Conservation (phyloP, 2,329 filamentous ascomycete genomes). For the Aphanocladium album region DNA sequence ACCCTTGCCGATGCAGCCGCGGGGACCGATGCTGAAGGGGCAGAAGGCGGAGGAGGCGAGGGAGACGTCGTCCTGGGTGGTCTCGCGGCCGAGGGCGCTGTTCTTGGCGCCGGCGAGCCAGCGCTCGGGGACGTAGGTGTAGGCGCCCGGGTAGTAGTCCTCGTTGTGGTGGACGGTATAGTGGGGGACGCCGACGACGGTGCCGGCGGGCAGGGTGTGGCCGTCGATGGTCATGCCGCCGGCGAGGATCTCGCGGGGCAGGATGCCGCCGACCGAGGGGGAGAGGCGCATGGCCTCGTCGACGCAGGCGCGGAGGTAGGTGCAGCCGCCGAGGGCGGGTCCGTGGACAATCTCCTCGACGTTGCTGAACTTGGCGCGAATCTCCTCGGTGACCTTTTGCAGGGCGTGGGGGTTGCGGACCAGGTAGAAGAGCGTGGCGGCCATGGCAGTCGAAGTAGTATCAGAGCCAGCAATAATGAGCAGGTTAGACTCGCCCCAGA, state of each 20-base stretch:
- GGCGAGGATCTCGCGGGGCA: slow-evolving; percentile 53
- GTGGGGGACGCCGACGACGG: slow-evolving; percentile 59
- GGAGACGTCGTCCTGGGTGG: slow-evolving; percentile 46
- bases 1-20: slow-evolving; percentile 68
- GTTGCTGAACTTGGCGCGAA: slow-evolving; percentile 45
- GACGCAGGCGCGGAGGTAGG: slow-evolving; percentile 59
- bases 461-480: slow-evolving; percentile 69
- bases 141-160: slow-evolving; percentile 56
- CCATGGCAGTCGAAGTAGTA: slow-evolving; percentile 65
- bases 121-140: slow-evolving; percentile 57
- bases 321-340: slow-evolving; percentile 41
- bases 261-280: slow-evolving; percentile 54
- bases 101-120: slow-evolving; percentile 52
- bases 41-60: slow-evolving; percentile 65
- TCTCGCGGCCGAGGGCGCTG: slow-evolving; percentile 29
- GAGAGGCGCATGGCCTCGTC: slow-evolving; percentile 62
- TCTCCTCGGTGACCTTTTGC: slow-evolving; percentile 42
- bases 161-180: slow-evolving; percentile 66
- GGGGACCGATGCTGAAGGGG: slow-evolving; percentile 65
- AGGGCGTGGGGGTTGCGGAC: slow-evolving; percentile 47
- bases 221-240: slow-evolving; percentile 53
- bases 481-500: slow-evolving; percentile 67
- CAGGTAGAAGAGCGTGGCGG: slow-evolving; percentile 59
- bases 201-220: slow-evolving; percentile 50
- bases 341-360: slow-evolving; percentile 54